Evolutionary conservation across 2,329 filamentous ascomycete genomes (phyloP).

Genomic region (Colletotrichum sp.): DNA sequence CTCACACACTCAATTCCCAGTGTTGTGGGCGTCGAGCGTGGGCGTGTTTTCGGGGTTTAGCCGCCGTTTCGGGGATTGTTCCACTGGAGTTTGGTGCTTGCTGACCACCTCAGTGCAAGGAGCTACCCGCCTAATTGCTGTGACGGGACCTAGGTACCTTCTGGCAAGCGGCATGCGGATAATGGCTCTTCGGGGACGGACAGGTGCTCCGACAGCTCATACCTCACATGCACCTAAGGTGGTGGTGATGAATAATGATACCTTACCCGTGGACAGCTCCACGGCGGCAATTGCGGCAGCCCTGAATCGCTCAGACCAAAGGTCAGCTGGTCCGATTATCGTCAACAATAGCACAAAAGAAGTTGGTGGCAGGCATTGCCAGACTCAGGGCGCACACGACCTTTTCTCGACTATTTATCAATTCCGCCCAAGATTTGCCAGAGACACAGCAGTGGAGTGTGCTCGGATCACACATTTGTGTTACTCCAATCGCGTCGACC

Average conservation of each 20-base stretch:
- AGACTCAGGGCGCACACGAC: background rate
- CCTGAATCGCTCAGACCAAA: background rate
- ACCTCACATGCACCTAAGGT: background rate
- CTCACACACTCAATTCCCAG: background rate
- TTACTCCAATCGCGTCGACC: background rate
- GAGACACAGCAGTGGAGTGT: background rate
- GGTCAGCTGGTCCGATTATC: background rate
- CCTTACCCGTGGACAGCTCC: background rate
- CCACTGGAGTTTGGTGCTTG: background rate
- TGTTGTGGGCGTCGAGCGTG: background rate
- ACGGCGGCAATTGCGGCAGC: background rate
- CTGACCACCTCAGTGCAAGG: background rate
- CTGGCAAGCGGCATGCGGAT: background rate
- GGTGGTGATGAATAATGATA: background rate
- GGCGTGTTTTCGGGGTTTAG: constrained; percentile 17
- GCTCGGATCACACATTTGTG: background rate
- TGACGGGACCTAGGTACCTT: background rate
- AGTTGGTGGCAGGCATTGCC: background rate
- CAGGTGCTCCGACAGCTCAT: background rate
- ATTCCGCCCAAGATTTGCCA: background rate
- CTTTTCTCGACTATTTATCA: background rate
- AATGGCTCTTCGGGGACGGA: background rate
- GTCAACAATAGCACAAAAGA: background rate
- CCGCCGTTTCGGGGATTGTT: constrained; percentile 10
- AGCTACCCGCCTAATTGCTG: background rate